Base-by-base conservation (phyloP, 495 filamentous ascomycete species). In the Neurospora sp. region DNA sequence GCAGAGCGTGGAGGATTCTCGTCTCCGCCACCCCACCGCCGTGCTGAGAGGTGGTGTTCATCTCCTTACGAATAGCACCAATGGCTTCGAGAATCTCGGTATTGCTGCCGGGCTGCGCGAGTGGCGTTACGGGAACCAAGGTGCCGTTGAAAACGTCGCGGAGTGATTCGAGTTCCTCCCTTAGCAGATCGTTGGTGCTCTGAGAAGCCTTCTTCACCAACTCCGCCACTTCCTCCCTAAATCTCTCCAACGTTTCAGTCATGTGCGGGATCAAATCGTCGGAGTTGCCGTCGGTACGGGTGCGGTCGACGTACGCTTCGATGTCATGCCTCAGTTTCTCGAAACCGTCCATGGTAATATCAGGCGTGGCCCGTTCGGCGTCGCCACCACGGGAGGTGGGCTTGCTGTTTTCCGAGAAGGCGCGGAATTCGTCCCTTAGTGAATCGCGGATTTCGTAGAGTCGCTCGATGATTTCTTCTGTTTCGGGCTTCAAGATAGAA, bases 341-440 rank as follows among this genome's bases (percentile, higher is more conserved):
- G 44, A 97, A 87, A 4, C 93, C 93, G 79, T 96, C 93, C 78
- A 92, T 94, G 73, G 95, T 89, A 2, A 93, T 92, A 79, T 95
- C 92, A 3, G 97, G 85, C 12, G 23, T 18, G 35, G 96, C 87
- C 76, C 96, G 90, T 79, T 93, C 92, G 0, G 92, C 93, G 77
- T 94, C 85, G 60, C 88, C 85, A 62, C 91, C 92, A 76, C 89
- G 85, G 18, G 91, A 88, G 76, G 91, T 93, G 77, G 94, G 87
- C 77, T 93, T 91, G 70, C 91, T 88, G 78, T 93, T 91, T 27
- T 90, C 86, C 0, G 85, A 85, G 7, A 86, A 82, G 18, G 83
- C 80, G 74, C 82, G 86, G 81, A 92, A 91, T 77, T 92, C 90
- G 3, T 81, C 80, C 54, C 88, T 89, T 87, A 97, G 91, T 27